phyloP scores from a whole-genome alignment of 1,139 yeast genomes.

The Blastobotrys aristatus region DNA sequence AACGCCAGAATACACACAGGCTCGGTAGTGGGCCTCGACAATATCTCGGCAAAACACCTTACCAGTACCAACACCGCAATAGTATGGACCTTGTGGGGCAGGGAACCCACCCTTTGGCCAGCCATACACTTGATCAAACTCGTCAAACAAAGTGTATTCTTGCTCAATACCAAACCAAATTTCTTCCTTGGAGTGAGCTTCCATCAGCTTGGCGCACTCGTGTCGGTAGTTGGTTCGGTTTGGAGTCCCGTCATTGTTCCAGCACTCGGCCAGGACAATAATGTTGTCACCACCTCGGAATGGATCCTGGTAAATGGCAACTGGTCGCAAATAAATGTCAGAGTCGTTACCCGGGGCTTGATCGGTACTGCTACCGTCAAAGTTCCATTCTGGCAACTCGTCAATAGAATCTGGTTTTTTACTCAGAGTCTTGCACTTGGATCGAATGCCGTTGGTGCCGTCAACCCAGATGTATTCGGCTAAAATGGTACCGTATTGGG shows the following conservation, averaged over 20 bases:
- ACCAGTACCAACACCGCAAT: constrained; percentile 99
- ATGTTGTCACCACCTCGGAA: constrained; percentile 97
- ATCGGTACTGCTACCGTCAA: constrained; percentile 97
- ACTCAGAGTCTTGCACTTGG: constrained; percentile 83
- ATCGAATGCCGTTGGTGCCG: constrained; percentile 85
- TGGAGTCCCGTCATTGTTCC: constrained; percentile 98
- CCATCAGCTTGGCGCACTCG: constrained; percentile 93
- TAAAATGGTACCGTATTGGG: constrained; percentile 79
- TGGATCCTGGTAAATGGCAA: constrained; percentile 90
- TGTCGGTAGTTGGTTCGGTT: constrained; percentile 97
- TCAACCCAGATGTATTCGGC: constrained; percentile 99
- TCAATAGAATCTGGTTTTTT: constrained; percentile 67
- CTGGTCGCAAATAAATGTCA: constrained; percentile 91
- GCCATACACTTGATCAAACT: constrained; percentile 84
- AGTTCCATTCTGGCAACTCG: constrained; percentile 98
- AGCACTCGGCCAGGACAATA: constrained; percentile 91
- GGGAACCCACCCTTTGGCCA: constrained; percentile 99
- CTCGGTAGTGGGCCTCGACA: constrained; percentile 98
- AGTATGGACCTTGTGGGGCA: constrained; percentile 99
- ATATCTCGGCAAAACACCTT: constrained; percentile 97
- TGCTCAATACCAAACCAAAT: constrained; percentile 99
- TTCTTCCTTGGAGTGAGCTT: constrained; percentile 78
- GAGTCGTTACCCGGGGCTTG: constrained; percentile 99
- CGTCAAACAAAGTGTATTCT: constrained; percentile 95
- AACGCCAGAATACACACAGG: constrained; percentile 89